Conservation (phyloP, 2,329 filamentous ascomycete species). For the Ceratocystis colombiana region DNA sequence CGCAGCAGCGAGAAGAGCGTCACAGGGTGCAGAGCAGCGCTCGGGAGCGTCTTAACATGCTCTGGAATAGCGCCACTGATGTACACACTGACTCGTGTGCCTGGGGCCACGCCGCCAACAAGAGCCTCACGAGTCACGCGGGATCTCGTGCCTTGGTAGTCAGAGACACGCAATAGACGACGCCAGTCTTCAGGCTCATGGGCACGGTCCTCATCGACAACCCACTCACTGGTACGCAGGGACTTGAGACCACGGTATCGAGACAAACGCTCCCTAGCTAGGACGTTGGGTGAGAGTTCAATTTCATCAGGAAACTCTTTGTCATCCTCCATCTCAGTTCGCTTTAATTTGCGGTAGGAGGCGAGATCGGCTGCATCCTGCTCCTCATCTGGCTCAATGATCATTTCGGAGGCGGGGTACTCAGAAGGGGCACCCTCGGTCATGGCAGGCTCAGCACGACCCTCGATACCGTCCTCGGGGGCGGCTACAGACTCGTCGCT, state of each 20-base stretch:
- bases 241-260: slow-evolving; percentile 90
- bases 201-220: slow-evolving; percentile 73
- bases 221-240: slow-evolving; percentile 76
- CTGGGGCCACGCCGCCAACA: slow-evolving; percentile 74
- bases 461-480: slow-evolving; percentile 76
- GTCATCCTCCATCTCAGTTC: slow-evolving; percentile 76
- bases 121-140: slow-evolving; percentile 70
- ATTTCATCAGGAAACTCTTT: slow-evolving; percentile 96
- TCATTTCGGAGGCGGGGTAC: slow-evolving; percentile 89
- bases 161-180: slow-evolving; percentile 72
- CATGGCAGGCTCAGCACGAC: slow-evolving; percentile 52
- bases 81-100: slow-evolving; percentile 72
- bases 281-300: slow-evolving; percentile 77
- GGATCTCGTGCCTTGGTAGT: slow-evolving; percentile 78
- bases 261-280: slow-evolving; percentile 73
- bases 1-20: slow-evolving; percentile 77
- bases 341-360: slow-evolving; percentile 67
- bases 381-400: slow-evolving; percentile 76
- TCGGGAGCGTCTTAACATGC: slow-evolving; percentile 40
- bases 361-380: slow-evolving; percentile 65
- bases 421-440: slow-evolving; percentile 73
- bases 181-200: slow-evolving; percentile 87
- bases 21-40: slow-evolving; percentile 46
- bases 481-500: slow-evolving; percentile 51
- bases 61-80: slow-evolving; percentile 45